Evolutionary conservation across 1,284 basidiomycete genomes (phyloP).

Genomic region (Austroboletus olivaceoglutinosus): DNA sequence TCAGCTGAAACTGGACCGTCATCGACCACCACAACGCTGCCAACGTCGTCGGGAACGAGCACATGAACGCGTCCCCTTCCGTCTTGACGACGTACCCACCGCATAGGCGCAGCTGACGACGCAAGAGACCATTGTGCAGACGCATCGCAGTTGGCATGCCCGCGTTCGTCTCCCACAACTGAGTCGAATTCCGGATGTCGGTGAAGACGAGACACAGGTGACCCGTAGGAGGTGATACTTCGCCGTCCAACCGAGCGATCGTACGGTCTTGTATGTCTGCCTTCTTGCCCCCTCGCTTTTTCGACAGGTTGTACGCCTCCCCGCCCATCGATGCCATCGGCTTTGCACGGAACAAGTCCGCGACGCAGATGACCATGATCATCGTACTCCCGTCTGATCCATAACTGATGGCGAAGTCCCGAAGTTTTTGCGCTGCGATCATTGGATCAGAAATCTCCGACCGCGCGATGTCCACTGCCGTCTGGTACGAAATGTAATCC

Average conservation of each 20-base stretch:
- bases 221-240: conserved; percentile 86
- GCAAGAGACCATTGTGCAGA: conserved; percentile 86
- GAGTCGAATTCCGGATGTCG: conserved; percentile 97
- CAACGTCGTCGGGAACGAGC: conserved; percentile 89
- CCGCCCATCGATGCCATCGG: conserved; percentile 43
- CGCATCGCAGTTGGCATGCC: conserved; percentile 97
- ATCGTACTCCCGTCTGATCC: conserved; percentile 93
- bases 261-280: conserved; percentile 53
- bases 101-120: conserved; percentile 85
- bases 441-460: conserved; percentile 86
- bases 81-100: conserved; percentile 99
- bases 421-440: conserved; percentile 95
- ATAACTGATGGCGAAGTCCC: conserved; percentile 97
- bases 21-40: conserved; percentile 92
- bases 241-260: conserved; percentile 67
- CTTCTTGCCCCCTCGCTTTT: conserved; percentile 39
- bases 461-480: conserved; percentile 95
- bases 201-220: conserved; percentile 96
- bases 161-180: conserved; percentile 95
- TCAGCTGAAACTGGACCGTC: conserved; percentile 82
- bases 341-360: conserved; percentile 69
- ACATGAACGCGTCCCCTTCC: conserved; percentile 99
- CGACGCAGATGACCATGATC: conserved; percentile 95
- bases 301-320: conserved; percentile 38
- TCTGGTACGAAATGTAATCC: conserved; percentile 94